Evolutionary conservation across 148 eudicot genomes (phyloP).

Genomic region (Silene uniflora): DNA sequence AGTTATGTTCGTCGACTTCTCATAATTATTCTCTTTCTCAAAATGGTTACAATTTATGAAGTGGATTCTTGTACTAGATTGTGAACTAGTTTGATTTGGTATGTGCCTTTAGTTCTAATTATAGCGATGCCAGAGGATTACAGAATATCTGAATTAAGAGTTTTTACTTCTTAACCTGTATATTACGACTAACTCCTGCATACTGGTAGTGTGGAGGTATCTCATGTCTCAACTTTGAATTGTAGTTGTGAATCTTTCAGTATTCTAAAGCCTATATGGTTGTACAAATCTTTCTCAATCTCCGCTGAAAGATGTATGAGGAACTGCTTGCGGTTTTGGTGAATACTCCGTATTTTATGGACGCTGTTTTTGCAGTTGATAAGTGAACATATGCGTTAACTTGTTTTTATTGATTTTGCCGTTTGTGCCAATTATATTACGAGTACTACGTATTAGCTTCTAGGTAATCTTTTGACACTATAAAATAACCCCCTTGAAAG

Average conservation of each 20-base stretch:
- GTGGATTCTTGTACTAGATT: not conserved
- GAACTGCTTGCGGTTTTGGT: too few relatives aligned
- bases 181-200: not conserved
- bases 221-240: not conserved
- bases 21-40: not conserved
- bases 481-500: too few relatives aligned
- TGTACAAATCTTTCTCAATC: not conserved
- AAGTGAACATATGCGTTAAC: too few relatives aligned
- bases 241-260: not conserved
- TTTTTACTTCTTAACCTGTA: not conserved
- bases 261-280: not conserved
- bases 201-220: not conserved
- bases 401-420: too few relatives aligned
- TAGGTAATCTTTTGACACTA: too few relatives aligned
- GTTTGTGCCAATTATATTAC: too few relatives aligned
- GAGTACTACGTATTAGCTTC: too few relatives aligned
- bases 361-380: too few relatives aligned
- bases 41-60: constrained; percentile 5
- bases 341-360: too few relatives aligned
- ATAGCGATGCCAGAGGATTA: too few relatives aligned
- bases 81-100: not conserved
- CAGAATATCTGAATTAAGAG: not conserved
- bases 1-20: not conserved
- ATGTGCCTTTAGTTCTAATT: not conserved
- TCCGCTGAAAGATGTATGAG: not conserved